phyloP scores from a whole-genome alignment of 1,284 basidiomycete genomes.

The Sporisorium exsertum region DNA sequence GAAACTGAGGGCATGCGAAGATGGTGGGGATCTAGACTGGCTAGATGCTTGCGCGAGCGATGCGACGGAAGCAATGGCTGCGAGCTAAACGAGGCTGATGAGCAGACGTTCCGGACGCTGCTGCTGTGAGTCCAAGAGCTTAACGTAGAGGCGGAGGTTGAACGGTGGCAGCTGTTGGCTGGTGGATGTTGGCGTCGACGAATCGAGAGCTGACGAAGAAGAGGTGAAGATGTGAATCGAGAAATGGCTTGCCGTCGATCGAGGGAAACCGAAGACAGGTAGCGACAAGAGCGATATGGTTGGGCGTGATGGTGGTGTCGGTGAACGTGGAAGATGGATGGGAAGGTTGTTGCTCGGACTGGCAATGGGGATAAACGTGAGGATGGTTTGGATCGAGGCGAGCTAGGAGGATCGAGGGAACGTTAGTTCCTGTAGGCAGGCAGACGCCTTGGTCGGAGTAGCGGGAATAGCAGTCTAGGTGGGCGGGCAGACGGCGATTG shows the following conservation, averaged over 20 bases:
- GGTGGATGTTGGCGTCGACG: neutral
- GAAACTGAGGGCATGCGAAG: neutral
- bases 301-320: neutral
- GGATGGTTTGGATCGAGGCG: neutral
- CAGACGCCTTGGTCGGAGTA: constrained; percentile 12
- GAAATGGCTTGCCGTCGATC: neutral
- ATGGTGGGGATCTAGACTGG: neutral
- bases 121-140: neutral
- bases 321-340: constrained; percentile 1
- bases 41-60: neutral
- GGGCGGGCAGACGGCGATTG: neutral
- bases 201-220: neutral
- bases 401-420: constrained; percentile 15
- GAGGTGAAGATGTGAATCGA: neutral
- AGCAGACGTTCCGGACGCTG: constrained; percentile 31
- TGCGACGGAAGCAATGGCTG: neutral
- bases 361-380: neutral
- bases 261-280: neutral
- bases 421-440: constrained; percentile 7
- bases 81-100: constrained; percentile 4
- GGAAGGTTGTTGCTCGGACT: neutral
- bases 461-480: constrained; percentile 4
- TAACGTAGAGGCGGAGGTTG: neutral
- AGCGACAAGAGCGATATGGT: neutral
- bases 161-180: neutral